phyloP scores from a whole-genome alignment of 2,329 filamentous ascomycete species.

The Alternaria rosae region DNA sequence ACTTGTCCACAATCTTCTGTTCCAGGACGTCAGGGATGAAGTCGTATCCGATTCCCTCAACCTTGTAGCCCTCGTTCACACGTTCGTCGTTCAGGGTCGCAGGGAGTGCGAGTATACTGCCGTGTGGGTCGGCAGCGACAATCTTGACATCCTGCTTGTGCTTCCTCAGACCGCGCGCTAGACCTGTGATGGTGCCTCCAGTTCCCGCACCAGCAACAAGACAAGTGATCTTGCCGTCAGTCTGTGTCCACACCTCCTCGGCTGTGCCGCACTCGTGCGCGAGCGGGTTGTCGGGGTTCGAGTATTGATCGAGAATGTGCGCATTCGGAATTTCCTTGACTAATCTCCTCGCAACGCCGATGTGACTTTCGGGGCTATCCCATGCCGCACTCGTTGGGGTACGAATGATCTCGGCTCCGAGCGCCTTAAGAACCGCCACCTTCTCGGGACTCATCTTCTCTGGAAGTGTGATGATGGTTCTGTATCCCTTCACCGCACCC shows the following conservation, averaged over 20 bases:
- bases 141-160: conserved; percentile 87
- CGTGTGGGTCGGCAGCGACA: conserved; percentile 89
- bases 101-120: conserved; percentile 88
- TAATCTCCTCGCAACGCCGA: conserved; percentile 87
- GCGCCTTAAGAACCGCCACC: conserved; percentile 89
- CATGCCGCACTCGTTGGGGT: conserved; percentile 95
- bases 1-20: conserved; percentile 80
- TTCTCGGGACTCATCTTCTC: conserved; percentile 99
- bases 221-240: conserved; percentile 79
- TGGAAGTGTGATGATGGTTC: conserved; percentile 96
- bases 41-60: conserved; percentile 98
- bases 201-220: conserved; percentile 93
- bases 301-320: conserved; percentile 96
- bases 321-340: conserved; percentile 97
- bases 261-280: conserved; percentile 95
- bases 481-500: conserved; percentile 95
- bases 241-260: conserved; percentile 95
- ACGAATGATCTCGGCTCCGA: conserved; percentile 96
- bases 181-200: conserved; percentile 91
- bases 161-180: conserved; percentile 84
- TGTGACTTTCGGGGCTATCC: conserved; percentile 95
- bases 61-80: conserved; percentile 89
- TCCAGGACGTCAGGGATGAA: conserved; percentile 95
- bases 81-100: conserved; percentile 79
- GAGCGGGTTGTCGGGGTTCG: conserved; percentile 87